phyloP scores from a whole-genome alignment of 805 yeast genomes.

The Ogataea dorogensis region DNA sequence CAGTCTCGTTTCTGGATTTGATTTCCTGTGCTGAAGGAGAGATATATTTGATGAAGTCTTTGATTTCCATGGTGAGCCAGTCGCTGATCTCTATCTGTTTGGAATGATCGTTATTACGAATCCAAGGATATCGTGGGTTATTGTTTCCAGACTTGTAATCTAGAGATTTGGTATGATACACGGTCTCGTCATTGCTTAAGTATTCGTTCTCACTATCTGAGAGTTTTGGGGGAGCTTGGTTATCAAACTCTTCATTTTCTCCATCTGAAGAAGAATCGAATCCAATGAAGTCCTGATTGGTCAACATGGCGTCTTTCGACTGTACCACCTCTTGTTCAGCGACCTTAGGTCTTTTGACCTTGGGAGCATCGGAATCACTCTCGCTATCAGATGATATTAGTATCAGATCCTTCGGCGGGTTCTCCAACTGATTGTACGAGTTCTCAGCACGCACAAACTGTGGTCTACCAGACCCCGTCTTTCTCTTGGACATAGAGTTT shows the following conservation, averaged over 20 bases:
- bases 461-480: slow-evolving; percentile 3
- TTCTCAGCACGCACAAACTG: slow-evolving; percentile 9
- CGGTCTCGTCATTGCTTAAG: slow-evolving; percentile 44
- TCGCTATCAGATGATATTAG: slow-evolving; percentile 9
- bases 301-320: slow-evolving; percentile 37
- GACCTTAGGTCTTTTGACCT: slow-evolving; percentile 12
- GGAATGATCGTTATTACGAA: slow-evolving; percentile 72
- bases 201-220: slow-evolving; percentile 38
- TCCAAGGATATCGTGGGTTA: slow-evolving; percentile 64
- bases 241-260: slow-evolving; percentile 30
- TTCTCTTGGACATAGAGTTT: slow-evolving; percentile 8
- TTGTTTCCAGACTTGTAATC: slow-evolving; percentile 29
- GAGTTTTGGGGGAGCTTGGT: slow-evolving; percentile 31
- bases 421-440: slow-evolving; percentile 4
- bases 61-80: slow-evolving; percentile 84
- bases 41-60: slow-evolving; percentile 78
- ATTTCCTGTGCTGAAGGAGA: slow-evolving; percentile 82
- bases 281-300: slow-evolving; percentile 53
- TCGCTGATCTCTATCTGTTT: slow-evolving; percentile 75
- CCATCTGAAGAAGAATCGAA: slow-evolving; percentile 51
- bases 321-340: slow-evolving; percentile 1
- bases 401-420: slow-evolving; percentile 3
- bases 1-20: slow-evolving; percentile 60
- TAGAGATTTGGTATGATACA: slow-evolving; percentile 28
- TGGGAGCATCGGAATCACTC: slow-evolving; percentile 15